Evolutionary conservation across 768 basidiomycete genomes (phyloP), one percentile per base, ranked within the genome.

Genomic region (Phylloporus sp.): DNA sequence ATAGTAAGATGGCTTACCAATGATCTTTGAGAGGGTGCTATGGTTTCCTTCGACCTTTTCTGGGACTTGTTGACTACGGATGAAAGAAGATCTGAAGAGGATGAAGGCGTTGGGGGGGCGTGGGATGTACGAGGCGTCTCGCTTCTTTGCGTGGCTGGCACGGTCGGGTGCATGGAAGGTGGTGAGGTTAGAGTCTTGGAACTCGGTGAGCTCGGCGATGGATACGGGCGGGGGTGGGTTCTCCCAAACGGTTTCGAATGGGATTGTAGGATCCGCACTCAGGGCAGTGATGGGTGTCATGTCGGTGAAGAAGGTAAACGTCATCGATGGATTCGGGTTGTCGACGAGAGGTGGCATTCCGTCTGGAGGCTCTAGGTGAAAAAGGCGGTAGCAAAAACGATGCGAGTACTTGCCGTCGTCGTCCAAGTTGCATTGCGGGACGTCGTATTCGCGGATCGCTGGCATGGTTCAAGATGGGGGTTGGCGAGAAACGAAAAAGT

Each of bases 71-170:
- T 86, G 78, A 56, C 79, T 81, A 26, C 77, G 74, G 63, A 89
- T 86, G 68, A 89, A 88, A 24, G 79, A 80, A 20, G 84, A 84
- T 55, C 86, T 79, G 66, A 88, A 90, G 64, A 89, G 82, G 56
- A 89, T 90, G 69, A 89, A 90, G 49, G 87, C 86, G 67, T 88
- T 90, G 21, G 86, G 86, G 7, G 87, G 86, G 38, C 87, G 81
- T 33, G 86, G 87, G 65, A 89, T 90, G 65, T 88, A 82, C 3
- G 78, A 79, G 44, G 82, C 78, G 57, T 84, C 81, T 44, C 81
- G 78, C 59, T 79, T 77, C 71, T 79, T 84, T 47, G 72, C 73
- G 59, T 84, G 81, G 46, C 73, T 75, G 14, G 61, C 49, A 20
- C 75, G 75, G 46, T 69, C 65, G 52, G 58, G 65, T 4, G 52